Evolutionary conservation across 331 rosid genomes (phyloP).

Genomic region (Rosa hybrid): DNA sequence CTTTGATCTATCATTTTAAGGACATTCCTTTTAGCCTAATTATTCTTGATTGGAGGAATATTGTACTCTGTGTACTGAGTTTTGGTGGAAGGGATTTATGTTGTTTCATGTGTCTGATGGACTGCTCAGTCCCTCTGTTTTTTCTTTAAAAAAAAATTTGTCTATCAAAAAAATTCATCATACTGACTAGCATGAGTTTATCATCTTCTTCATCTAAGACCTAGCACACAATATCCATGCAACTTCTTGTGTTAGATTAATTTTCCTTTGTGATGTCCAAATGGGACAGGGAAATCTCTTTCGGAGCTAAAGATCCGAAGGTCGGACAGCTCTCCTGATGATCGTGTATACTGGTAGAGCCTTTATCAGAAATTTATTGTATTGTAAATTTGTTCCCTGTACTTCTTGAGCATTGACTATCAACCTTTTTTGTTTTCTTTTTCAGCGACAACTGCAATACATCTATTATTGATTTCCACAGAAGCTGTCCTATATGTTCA

Average conservation of each 20-base stretch:
- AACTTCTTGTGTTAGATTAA: not conserved
- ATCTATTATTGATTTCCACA: slow-evolving; percentile 75
- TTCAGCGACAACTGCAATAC: slow-evolving; percentile 80
- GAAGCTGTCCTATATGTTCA: slow-evolving; percentile 69
- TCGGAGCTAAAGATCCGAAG: slow-evolving; percentile 43
- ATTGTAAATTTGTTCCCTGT: not conserved
- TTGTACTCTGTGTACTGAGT: too few relatives aligned
- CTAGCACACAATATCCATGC: not conserved
- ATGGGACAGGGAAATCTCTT: slow-evolving; percentile 50
- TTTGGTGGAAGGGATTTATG: too few relatives aligned
- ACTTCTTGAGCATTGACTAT: not conserved
- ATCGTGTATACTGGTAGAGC: slow-evolving; percentile 69
- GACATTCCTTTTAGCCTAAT: too few relatives aligned
- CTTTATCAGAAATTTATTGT: not conserved
- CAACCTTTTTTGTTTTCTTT: slow-evolving; percentile 11
- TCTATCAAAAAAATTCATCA: too few relatives aligned
- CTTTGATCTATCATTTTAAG: too few relatives aligned
- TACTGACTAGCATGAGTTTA: not conserved
- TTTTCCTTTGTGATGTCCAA: slow-evolving; percentile 18
- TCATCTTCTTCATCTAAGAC: not conserved
- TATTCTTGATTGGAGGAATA: too few relatives aligned
- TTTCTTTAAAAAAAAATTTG: too few relatives aligned
- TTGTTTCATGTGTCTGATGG: too few relatives aligned
- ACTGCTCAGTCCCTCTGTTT: too few relatives aligned
- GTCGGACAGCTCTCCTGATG: slow-evolving; percentile 23